Base-by-base conservation (phyloP, 257 asterid genomes). In the Orobanche coerulescens region DNA sequence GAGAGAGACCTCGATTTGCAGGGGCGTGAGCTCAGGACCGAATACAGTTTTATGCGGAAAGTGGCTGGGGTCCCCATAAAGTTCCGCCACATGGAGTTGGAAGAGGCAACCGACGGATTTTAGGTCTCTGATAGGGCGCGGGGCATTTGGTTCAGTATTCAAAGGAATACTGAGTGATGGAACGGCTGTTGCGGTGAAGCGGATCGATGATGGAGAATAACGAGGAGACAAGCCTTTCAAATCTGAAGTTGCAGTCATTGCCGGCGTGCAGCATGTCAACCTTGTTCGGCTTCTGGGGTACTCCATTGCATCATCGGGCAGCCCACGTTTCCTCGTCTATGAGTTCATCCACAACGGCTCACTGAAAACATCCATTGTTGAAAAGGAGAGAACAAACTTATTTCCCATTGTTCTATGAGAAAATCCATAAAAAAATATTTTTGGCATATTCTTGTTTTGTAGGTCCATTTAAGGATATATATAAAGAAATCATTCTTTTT, bases 41-140 rank as follows among this genome's bases (percentile, higher is more conserved):
- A 88, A 71, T 83, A 83, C 72, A 88, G 96, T 53, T 88, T 88
- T 37, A 81, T 88, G 6, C 75, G 95, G 31, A 88, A 85, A 68
- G 95, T 88, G 34, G 91, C 94, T 12, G 91, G 94, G 16, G 83
- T 85, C 7, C 96, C 95, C 3, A 85, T 80, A 0, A 83, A 76
- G 73, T 88, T 82, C 76, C 78, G 86, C 23, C 71, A 53, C 71
- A 72, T 79, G 58, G 96, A 88, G 72, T 85, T 88, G 4, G 95
- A 88, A 61, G 77, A 69, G 6, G 95, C 95, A 0, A 85, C 95
- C 0, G 80, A 85, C 63, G 89, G 87, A 1, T 88, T 85, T n/a
- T 64, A 71, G 76, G 0, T 43, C 80, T 0, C 51, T 76, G 4
- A 15, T 88, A 1, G 96, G 95, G 26, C 80, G 86, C 0, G 96